phyloP scores from a whole-genome alignment of 2,329 filamentous ascomycete genomes.

The Coniochaeta ligniaria region DNA sequence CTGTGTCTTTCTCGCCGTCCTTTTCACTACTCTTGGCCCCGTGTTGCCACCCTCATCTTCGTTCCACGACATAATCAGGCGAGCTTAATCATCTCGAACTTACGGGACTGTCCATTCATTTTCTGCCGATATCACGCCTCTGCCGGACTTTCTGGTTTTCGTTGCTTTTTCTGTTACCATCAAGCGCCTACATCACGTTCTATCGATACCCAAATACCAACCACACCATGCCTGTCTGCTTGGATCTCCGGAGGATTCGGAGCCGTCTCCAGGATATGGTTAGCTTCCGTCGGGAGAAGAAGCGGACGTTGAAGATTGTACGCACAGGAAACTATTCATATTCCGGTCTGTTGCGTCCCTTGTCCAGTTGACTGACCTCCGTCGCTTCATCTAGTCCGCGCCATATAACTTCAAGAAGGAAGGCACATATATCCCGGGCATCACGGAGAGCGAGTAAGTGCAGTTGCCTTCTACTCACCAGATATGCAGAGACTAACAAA shows the following conservation, averaged over 20 bases:
- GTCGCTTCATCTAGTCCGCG: conserved; percentile 35
- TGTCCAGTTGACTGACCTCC: conserved; percentile 6
- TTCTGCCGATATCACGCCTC: background rate
- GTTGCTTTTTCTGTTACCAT: background rate
- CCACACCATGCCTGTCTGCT: conserved; percentile 23
- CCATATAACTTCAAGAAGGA: conserved; percentile 53
- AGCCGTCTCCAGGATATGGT: conserved; percentile 36
- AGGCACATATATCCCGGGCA: conserved; percentile 43
- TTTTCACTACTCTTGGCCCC: too few species aligned
- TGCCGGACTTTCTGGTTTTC: background rate
- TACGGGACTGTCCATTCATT: background rate
- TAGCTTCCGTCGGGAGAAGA: conserved; percentile 27
- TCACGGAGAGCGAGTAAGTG: conserved; percentile 53
- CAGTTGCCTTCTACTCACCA: background rate
- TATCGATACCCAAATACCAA: background rate
- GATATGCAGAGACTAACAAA: background rate
- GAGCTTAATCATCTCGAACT: background rate
- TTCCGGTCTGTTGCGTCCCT: background rate
- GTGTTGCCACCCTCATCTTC: background rate
- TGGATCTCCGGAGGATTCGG: conserved; percentile 35
- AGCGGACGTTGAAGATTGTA: conserved; percentile 39
- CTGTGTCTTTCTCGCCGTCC: background rate
- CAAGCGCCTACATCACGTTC: background rate
- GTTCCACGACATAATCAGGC: conserved; percentile 1
- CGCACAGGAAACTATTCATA: conserved; percentile 12